Evolutionary conservation across 768 basidiomycete genomes (phyloP).

Genomic region (Suillus ampliporus): DNA sequence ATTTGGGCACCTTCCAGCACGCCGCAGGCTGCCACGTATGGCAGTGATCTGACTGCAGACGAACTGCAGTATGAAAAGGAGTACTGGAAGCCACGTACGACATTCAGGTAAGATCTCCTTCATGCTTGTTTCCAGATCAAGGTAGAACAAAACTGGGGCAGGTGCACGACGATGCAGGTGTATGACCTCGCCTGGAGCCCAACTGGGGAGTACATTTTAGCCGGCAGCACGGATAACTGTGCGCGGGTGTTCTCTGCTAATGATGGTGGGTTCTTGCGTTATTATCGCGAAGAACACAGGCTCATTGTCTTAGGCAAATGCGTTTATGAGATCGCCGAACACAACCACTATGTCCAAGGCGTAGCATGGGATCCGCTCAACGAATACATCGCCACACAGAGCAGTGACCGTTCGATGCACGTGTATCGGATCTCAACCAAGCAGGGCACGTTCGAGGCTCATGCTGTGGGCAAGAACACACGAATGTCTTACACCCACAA

Average conservation of each 20-base stretch:
- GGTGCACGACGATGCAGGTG: conserved; percentile 93
- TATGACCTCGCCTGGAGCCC: conserved; percentile 99
- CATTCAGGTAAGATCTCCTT: conserved; percentile 66
- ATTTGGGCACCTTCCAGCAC: conserved; percentile 88
- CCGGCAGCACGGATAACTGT: conserved; percentile 97
- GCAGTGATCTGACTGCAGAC: conserved; percentile 79
- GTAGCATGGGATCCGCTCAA: conserved; percentile 99
- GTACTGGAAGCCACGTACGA: conserved; percentile 89
- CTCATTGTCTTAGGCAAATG: conserved; percentile 66
- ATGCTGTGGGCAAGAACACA: conserved; percentile 89
- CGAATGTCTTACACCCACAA: conserved; percentile 62
- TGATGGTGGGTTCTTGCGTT: conserved; percentile 59
- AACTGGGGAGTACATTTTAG: conserved; percentile 89
- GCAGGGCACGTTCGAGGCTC: conserved; percentile 84
- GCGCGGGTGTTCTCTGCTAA: conserved; percentile 80
- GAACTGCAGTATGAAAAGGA: conserved; percentile 92
- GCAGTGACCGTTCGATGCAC: conserved; percentile 95
- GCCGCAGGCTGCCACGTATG: conserved; percentile 75
- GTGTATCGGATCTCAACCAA: conserved; percentile 85
- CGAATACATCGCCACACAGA: conserved; percentile 97
- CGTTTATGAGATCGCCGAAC: conserved; percentile 89
- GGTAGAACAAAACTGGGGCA: conserved; percentile 37
- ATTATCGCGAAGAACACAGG: conserved; percentile 7
- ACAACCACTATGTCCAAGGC: conserved; percentile 96
- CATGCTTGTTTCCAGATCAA: conserved; percentile 8